A percentile compares a stretch with the other conserved stretches of the same genome.
Evolutionary conservation across 305 asterid species (phyloP).

Genomic region (Plantago coronopus): DNA sequence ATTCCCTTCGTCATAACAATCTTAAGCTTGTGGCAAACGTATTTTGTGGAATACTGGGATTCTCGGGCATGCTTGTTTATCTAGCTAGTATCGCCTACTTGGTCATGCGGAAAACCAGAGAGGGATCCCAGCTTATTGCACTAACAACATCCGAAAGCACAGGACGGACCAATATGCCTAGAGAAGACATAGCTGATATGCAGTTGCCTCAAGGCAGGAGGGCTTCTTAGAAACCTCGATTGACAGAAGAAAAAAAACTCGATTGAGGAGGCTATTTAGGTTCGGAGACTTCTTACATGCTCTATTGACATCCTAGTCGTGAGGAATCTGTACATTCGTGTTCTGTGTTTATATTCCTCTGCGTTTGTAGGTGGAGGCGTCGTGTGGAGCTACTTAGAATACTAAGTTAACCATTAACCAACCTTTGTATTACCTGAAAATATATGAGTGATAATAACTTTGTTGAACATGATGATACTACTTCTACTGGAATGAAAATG

Average conservation of each 20-base stretch:
- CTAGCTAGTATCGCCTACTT: slow-evolving; percentile 60
- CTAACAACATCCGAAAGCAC: slow-evolving; percentile 44
- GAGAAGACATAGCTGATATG: slow-evolving; percentile 74
- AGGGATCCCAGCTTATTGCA: slow-evolving; percentile 58
- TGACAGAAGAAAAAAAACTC: slow-evolving; percentile 34
- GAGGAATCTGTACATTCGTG: no score
- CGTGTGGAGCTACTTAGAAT: no score
- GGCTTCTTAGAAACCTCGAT: slow-evolving; percentile 32
- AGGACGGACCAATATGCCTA: slow-evolving; percentile 40
- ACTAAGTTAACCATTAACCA: no score
- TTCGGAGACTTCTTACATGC: no score
- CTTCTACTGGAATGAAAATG: neutral
- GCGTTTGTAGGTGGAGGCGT: no score
- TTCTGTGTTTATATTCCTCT: no score
- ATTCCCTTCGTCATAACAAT: slow-evolving; percentile 52
- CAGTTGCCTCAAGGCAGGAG: slow-evolving; percentile 69
- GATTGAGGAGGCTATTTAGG: slow-evolving; percentile 23
- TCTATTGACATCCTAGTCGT: no score
- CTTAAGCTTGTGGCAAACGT: slow-evolving; percentile 33
- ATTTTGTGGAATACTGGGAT: slow-evolving; percentile 65
- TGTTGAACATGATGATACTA: neutral
- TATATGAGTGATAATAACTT: slow-evolving; percentile 14
- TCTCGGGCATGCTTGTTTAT: slow-evolving; percentile 56
- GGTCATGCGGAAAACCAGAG: slow-evolving; percentile 57
- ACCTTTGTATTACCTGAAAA: no score